phyloP scores from a whole-genome alignment of 2,329 filamentous ascomycete species.

The Calycina marina region DNA sequence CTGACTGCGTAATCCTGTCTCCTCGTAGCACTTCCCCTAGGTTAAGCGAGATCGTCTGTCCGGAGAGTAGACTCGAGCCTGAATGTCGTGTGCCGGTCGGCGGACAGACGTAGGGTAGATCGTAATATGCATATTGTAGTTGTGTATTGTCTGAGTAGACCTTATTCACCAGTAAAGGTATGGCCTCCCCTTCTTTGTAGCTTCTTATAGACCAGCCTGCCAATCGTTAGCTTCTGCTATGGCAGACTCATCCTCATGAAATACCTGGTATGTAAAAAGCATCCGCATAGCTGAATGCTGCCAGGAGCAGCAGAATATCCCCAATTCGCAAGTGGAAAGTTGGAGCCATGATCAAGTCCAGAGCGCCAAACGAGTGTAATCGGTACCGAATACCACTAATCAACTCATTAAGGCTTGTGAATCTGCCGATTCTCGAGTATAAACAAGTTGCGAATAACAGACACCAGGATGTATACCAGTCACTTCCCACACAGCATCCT shows the following conservation, averaged over 20 bases:
- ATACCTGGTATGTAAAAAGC: constrained; percentile 81
- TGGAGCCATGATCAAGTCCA: background rate
- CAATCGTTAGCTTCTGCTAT: constrained; percentile 3
- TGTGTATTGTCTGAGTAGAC: constrained; percentile 81
- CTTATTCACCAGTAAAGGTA: constrained; percentile 84
- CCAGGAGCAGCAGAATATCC: constrained; percentile 29
- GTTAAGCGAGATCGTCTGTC: constrained; percentile 67
- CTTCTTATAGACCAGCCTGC: constrained; percentile 71
- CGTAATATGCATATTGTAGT: constrained; percentile 82
- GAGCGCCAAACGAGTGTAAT: background rate
- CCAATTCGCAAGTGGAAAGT: background rate
- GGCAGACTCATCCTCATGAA: too few relatives aligned
- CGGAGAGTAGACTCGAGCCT: constrained; percentile 56
- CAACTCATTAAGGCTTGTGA: too few relatives aligned
- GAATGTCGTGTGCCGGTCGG: constrained; percentile 52
- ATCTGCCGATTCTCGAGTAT: too few relatives aligned
- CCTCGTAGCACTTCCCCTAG: constrained; percentile 77
- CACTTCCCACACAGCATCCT: too few relatives aligned
- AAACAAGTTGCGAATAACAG: too few relatives aligned
- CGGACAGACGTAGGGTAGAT: constrained; percentile 76
- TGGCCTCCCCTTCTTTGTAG: constrained; percentile 60
- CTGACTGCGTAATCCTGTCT: constrained; percentile 71
- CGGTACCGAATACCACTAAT: too few relatives aligned
- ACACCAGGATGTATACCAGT: too few relatives aligned
- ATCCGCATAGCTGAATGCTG: constrained; percentile 34